Base-by-base conservation (phyloP, 2,329 filamentous ascomycete genomes). In the Rhexocercosporidium sp. region DNA sequence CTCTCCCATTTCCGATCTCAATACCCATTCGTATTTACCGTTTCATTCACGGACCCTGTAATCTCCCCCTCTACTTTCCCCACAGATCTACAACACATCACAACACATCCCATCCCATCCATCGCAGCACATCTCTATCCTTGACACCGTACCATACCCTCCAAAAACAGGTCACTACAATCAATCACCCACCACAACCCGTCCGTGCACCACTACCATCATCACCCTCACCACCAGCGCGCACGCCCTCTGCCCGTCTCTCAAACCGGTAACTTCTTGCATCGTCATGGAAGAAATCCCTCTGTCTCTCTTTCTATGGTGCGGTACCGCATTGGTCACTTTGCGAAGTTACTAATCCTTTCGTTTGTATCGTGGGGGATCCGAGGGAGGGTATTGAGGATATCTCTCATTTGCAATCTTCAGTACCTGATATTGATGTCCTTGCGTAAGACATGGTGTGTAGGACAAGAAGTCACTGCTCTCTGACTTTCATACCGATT, bases 51-150 rank as follows among this genome's bases (percentile, higher is more conserved):
- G 34, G 27, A 59, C 2, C n/a, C 11, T 11, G 3, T 5, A 20
- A 25, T 44, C 12, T 3, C 1, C 3, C n/a, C 53, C 8, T 27
- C 3, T 14, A 31, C 9, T 1, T 9, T 5, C 14, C 22, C 56
- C 18, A 59, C 34, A 22, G 34, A 59, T 59, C 34, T 59, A 41
- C n/a, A 59, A 22, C 37, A 59, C 41, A 46, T 16, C 56, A 59
- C 12, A 29, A 7, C 11, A 25, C 54, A 31, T 27, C 37, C 14
- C 22, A 27, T 14, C 3, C 41, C 14, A 57, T 3, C 4, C 20
- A 59, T 9, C 37, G n/a, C n/a, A n/a, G n/a, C n/a, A n/a, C n/a
- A n/a, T n/a, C 5, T 34, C n/a, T 18, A 27, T 41, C 12, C 37
- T 22, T 12, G 14, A 44, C 31, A 29, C 37, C 14, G 25, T 53